phyloP scores from a whole-genome alignment of 176 grass and related monocot species.

The Oryza meyeriana region DNA sequence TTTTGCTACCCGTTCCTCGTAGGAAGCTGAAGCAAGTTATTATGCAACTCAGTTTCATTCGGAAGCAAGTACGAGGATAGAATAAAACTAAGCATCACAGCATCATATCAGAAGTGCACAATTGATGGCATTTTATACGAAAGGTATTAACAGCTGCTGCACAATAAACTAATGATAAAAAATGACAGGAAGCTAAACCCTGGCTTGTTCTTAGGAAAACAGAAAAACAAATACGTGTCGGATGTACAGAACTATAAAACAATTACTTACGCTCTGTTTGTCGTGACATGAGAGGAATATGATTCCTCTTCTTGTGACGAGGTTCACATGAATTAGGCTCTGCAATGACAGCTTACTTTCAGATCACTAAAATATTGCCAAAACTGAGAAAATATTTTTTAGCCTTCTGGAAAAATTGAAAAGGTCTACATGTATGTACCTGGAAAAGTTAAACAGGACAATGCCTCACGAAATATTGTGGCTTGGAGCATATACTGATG shows the following conservation, averaged over 20 bases:
- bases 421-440: conserved; percentile 35
- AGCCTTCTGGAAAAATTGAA: neutral
- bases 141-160: neutral
- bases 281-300: conserved; percentile 77
- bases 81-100: neutral
- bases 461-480: conserved; percentile 67
- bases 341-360: conserved; percentile 40
- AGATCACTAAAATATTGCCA: conserved; percentile 4
- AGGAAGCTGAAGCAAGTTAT: conserved; percentile 59
- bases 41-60: neutral
- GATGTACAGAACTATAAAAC: neutral
- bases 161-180: neutral
- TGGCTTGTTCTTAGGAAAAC: neutral
- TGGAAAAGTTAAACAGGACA: conserved; percentile 52
- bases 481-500: conserved; percentile 73
- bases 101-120: neutral
- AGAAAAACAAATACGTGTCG: neutral
- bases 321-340: conserved; percentile 43
- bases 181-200: neutral
- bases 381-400: conserved; percentile 10
- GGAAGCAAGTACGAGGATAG: neutral
- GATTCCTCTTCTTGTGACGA: conserved; percentile 62
- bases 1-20: conserved; percentile 66
- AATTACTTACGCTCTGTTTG: conserved; percentile 67
- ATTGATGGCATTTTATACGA: neutral